These are phyloP conservation scores for Euphorbia peplus DNA, from an alignment of 345 rosid genomes.

Conservation along the genomic window DNA sequence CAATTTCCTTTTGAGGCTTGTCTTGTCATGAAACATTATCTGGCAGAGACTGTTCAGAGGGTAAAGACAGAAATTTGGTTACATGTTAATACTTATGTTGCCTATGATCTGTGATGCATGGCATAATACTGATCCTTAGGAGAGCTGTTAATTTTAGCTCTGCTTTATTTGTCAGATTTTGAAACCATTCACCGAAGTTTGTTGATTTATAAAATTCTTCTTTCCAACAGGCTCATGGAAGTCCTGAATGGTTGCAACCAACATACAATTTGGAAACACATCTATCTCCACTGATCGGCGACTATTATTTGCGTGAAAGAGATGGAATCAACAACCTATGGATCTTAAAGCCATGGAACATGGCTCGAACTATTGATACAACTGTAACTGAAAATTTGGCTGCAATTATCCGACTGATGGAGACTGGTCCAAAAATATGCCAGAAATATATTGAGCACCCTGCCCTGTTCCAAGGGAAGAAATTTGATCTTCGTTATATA, in stretches of 20 bases:
- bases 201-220: conserved; percentile 18
- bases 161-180: not conserved
- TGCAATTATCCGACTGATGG: conserved; percentile 88
- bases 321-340: conserved; percentile 66
- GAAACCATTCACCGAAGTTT: not conserved
- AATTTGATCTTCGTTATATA: conserved; percentile 83
- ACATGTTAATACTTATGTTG: not conserved
- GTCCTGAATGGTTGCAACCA: conserved; percentile 83
- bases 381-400: conserved; percentile 70
- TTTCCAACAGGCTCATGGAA: conserved; percentile 65
- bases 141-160: not conserved
- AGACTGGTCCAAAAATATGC: conserved; percentile 98
- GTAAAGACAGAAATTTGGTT: conserved; percentile 29
- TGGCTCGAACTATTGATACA: conserved; percentile 96
- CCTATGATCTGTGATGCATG: conserved; percentile 4
- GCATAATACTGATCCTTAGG: not conserved
- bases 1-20: conserved; percentile 97
- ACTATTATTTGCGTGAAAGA: conserved; percentile 58
- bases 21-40: conserved; percentile 97
- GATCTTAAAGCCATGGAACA: conserved; percentile 98
- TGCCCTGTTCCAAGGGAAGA: conserved; percentile 72
- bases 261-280: conserved; percentile 84
- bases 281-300: conserved; percentile 77
- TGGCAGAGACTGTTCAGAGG: conserved; percentile 87
- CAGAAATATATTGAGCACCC: conserved; percentile 95